Evolutionary conservation across 352 stramenopile species (phyloP).

Genomic region (Globisporangium nagaii): DNA sequence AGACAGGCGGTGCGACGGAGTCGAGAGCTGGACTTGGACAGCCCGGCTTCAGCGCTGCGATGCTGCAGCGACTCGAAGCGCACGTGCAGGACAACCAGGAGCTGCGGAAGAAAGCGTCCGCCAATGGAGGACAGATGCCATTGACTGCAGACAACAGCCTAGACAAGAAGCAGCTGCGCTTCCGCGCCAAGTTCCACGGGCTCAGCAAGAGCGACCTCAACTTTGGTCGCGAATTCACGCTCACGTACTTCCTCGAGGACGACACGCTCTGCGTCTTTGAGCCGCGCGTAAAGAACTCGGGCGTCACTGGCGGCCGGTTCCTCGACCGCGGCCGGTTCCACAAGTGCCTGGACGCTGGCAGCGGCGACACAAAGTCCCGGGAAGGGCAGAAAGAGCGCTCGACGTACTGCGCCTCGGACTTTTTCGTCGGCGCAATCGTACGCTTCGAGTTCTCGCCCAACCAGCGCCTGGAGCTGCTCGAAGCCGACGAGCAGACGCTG

Average conservation of each 20-base stretch:
- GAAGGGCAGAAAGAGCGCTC: constrained; percentile 30
- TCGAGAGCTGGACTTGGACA: background rate
- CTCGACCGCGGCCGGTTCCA: constrained; percentile 70
- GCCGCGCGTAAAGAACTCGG: constrained; percentile 59
- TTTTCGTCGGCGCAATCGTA: constrained; percentile 68
- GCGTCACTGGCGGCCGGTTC: constrained; percentile 58
- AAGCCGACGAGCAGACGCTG: constrained; percentile 70
- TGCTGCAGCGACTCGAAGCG: constrained; percentile 9
- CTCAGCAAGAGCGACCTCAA: constrained; percentile 30
- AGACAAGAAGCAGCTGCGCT: constrained; percentile 67
- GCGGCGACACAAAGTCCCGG: constrained; percentile 17
- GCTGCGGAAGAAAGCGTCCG: background rate
- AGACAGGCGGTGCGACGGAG: background rate
- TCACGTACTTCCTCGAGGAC: constrained; percentile 79
- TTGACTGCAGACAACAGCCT: constrained; percentile 26
- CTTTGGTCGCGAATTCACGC: constrained; percentile 54
- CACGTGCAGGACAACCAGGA: constrained; percentile 17
- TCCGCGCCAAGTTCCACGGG: constrained; percentile 58
- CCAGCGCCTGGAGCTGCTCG: constrained; percentile 64
- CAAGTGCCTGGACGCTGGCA: constrained; percentile 20
- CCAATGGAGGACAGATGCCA: constrained; percentile 14
- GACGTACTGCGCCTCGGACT: constrained; percentile 46
- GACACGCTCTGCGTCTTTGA: constrained; percentile 78
- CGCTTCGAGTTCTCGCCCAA: constrained; percentile 65
- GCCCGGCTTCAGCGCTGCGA: constrained; percentile 9